Evolutionary conservation across 768 basidiomycete genomes (phyloP).

Genomic region (Cubamyces lactineus): DNA sequence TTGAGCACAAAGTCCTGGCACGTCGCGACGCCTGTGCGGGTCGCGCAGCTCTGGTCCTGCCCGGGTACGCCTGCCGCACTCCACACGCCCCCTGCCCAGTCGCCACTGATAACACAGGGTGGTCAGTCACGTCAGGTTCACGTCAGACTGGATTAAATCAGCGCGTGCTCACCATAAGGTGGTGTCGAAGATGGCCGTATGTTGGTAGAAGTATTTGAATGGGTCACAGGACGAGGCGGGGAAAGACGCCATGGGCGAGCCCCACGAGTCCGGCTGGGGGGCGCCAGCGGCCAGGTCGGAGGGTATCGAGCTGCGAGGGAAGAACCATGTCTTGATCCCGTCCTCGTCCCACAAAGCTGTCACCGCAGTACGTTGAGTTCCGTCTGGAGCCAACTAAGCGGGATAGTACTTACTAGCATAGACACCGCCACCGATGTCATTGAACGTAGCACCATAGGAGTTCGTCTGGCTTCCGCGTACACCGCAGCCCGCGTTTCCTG

Average conservation of each 20-base stretch:
- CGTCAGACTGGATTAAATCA: conserved; percentile 5
- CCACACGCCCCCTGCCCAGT: conserved; percentile 92
- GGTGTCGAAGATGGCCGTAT: conserved; percentile 83
- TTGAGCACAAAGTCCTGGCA: conserved; percentile 79
- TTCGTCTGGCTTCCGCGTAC: conserved; percentile 59
- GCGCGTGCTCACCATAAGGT: conserved; percentile 67
- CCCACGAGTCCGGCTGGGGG: conserved; percentile 82
- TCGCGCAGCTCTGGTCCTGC: conserved; percentile 84
- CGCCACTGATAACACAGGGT: conserved; percentile 55
- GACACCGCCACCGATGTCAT: conserved; percentile 82
- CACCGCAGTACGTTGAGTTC: background rate
- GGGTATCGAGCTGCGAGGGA: conserved; percentile 74
- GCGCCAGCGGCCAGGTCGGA: conserved; percentile 70
- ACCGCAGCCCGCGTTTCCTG: conserved; percentile 83
- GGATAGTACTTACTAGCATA: conserved; percentile 73
- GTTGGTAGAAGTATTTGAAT: conserved; percentile 75
- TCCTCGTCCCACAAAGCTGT: conserved; percentile 74
- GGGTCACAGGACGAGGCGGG: conserved; percentile 76
- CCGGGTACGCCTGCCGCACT: conserved; percentile 71
- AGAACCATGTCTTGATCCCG: conserved; percentile 84
- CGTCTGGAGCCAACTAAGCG: no score
- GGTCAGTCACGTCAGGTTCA: conserved; percentile 14
- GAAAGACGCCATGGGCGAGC: conserved; percentile 77
- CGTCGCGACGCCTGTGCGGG: conserved; percentile 78
- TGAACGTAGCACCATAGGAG: conserved; percentile 87